phyloP scores from a whole-genome alignment of 768 basidiomycete genomes.

The Lactarius hatsudake region DNA sequence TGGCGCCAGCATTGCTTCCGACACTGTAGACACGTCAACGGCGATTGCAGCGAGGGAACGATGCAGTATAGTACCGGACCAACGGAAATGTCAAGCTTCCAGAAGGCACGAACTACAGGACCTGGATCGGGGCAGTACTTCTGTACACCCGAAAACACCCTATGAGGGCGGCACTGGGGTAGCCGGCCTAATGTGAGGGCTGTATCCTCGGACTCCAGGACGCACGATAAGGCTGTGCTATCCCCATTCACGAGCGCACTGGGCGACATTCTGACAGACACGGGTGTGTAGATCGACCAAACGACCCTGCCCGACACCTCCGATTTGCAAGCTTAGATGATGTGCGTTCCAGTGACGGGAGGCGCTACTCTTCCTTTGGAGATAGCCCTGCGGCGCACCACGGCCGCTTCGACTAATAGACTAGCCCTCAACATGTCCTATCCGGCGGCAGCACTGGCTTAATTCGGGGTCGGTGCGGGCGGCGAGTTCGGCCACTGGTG shows the following conservation, averaged over 20 bases:
- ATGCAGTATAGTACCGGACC: not conserved
- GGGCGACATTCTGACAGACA: not conserved
- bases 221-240: not conserved
- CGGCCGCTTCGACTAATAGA: not conserved
- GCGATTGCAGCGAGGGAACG: not conserved
- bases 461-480: not conserved
- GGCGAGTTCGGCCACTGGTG: not conserved
- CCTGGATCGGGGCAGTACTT: not conserved
- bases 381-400: not conserved
- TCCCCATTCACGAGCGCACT: not conserved
- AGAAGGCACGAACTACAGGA: not conserved
- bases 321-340: not conserved
- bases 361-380: not conserved
- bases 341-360: not conserved
- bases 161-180: not conserved
- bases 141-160: not conserved
- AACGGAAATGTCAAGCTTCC: not conserved
- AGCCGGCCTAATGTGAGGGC: not conserved
- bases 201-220: not conserved
- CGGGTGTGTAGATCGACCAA: not conserved
- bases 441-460: not conserved
- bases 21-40: not conserved
- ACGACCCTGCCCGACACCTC: not conserved
- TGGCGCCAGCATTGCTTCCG: not conserved
- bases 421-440: not conserved